Conservation (phyloP, 805 yeast species). For the Ogataea pini region DNA sequence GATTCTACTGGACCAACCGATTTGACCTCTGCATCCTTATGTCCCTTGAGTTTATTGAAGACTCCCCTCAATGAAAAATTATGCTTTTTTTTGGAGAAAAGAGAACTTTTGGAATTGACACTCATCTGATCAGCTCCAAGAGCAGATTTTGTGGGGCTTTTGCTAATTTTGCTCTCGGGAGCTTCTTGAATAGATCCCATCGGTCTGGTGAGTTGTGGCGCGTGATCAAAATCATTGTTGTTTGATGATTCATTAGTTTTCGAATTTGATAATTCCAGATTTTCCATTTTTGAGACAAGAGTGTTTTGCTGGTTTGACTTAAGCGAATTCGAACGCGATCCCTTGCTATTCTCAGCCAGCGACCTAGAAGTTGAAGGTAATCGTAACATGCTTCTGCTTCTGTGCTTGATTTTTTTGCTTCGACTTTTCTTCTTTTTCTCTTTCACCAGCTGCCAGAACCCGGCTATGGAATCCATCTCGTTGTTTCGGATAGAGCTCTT, state of each 20-base stretch:
- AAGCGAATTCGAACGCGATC: too few species aligned
- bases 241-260: too few species aligned
- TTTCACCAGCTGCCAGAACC: slow-evolving; percentile 68
- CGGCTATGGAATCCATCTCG: slow-evolving; percentile 71
- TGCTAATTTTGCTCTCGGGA: too few species aligned
- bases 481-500: slow-evolving; percentile 56
- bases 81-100: slow-evolving; percentile 8
- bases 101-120: slow-evolving; percentile 1
- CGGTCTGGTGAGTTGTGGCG: not conserved
- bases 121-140: not conserved
- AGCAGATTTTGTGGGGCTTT: not conserved
- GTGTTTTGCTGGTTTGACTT: slow-evolving; percentile 14
- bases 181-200: slow-evolving; percentile 1
- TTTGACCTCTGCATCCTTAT: slow-evolving; percentile 7
- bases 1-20: too few species aligned
- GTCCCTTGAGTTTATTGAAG: slow-evolving; percentile 13
- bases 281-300: slow-evolving; percentile 5
- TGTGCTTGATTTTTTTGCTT: slow-evolving; percentile 29
- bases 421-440: slow-evolving; percentile 48
- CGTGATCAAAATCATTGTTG: too few species aligned
- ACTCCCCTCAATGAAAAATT: slow-evolving; percentile 16
- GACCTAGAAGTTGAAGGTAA: slow-evolving; percentile 28
- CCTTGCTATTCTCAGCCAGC: slow-evolving; percentile 25
- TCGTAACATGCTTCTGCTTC: slow-evolving; percentile 34
- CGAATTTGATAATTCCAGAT: slow-evolving; percentile 11